Evolutionary conservation across 352 stramenopile species (phyloP).

Genomic region (Plasmopara halstedii): DNA sequence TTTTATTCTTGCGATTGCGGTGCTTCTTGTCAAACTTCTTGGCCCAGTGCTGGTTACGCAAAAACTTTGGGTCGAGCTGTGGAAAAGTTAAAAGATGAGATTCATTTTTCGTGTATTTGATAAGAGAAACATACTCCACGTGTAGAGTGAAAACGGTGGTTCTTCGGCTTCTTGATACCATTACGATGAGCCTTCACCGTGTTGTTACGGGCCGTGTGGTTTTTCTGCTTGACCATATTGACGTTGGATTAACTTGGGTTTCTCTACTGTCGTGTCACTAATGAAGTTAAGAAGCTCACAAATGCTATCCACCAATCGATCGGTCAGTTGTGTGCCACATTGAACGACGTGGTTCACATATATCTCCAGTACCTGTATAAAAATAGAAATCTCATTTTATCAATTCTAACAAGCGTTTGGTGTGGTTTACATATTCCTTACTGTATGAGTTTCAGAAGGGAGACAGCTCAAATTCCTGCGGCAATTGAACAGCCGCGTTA

Average conservation of each 20-base stretch:
- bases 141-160: conserved; percentile 92
- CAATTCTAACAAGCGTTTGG: background rate
- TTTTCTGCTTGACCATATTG: conserved; percentile 94
- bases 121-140: conserved; percentile 73
- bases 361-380: too few species aligned
- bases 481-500: conserved; percentile 8
- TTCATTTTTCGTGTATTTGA: background rate
- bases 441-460: conserved; percentile 13
- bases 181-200: conserved; percentile 96
- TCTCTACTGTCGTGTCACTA: conserved; percentile 32
- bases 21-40: conserved; percentile 97
- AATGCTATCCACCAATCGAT: conserved; percentile 25
- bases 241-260: conserved; percentile 47
- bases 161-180: conserved; percentile 97
- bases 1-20: conserved; percentile 48
- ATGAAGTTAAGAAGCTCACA: background rate
- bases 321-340: conserved; percentile 10
- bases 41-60: conserved; percentile 96
- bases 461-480: conserved; percentile 14
- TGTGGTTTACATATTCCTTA: conserved; percentile 8
- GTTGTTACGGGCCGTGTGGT: conserved; percentile 96
- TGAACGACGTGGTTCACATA: background rate
- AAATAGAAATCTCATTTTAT: conserved; percentile 22
- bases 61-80: conserved; percentile 96
- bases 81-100: background rate